Base-by-base conservation (phyloP, 768 basidiomycete species). In the Amanita thiersii region DNA sequence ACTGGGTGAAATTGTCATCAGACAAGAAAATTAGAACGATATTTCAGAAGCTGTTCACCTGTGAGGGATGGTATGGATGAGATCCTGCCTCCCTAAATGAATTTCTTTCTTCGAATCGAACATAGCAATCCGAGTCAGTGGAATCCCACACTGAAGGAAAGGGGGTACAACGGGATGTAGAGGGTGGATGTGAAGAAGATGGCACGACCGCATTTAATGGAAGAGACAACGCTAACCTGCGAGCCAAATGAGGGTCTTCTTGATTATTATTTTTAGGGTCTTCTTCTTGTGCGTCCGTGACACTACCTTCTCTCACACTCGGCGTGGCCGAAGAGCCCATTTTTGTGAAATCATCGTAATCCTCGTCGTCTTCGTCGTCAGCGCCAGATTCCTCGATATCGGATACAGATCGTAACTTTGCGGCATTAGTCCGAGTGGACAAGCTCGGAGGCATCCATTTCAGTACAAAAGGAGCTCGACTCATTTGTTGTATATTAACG, bases 381-480 rank as follows among this genome's bases (percentile, higher is more conserved):
- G 42, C 44, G 19, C 50, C 54, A 11, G 53, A 56, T 3, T 56
- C 52, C 36, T 46, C 39, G 28, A 18, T 47, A 36, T 60, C 57
- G 3, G 56, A 56, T 25, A 59, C 39, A 2, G 58, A 47, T 17
- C 45, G 48, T 7, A 62, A 49, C 6, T 29, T 39, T 18, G 47
- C 43, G 5, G 52, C 56, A 25, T 63, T 63, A 7, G 51, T 54
- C 26, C 58, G 49, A 0, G 56, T 49, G 11, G 53, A 50, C 28
- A 66, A 53, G 44, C 64, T 68, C 4, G 59, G 62, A 5, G 67
- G 67, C 57, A 70, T 60, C 68, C 68, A 72, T 39, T 64, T 58
- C 9, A 68, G 49, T 44, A 58, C 64, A 44, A 54, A 59, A 37
- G 56, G 53, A 7, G 40, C 26, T 25, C 49, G 44, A 23, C 21